phyloP scores from a whole-genome alignment of 192 early-diverging fungal species.

The Coemansia asiatica region DNA sequence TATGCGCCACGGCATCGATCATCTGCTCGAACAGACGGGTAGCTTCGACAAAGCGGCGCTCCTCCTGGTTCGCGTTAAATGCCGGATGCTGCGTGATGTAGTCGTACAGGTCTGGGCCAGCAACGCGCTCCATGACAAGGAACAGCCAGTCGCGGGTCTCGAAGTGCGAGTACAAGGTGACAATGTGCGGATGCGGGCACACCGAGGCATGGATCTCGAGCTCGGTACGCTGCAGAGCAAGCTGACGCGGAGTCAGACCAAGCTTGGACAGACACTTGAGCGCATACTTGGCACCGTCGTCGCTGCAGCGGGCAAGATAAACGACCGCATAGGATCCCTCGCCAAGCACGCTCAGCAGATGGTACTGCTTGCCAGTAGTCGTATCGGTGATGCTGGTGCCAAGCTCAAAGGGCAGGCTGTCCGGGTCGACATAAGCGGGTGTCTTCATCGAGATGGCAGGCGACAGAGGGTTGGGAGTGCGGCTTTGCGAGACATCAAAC shows the following conservation, averaged over 20 bases:
- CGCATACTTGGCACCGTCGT: conserved; percentile 60
- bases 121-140: conserved; percentile 65
- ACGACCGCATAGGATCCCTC: conserved; percentile 77
- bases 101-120: conserved; percentile 58
- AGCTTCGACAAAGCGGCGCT: conserved; percentile 52
- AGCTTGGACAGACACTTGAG: conserved; percentile 74
- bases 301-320: conserved; percentile 64
- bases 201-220: conserved; percentile 63
- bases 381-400: conserved; percentile 50
- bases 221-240: conserved; percentile 66
- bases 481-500: conserved; percentile 37
- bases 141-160: conserved; percentile 63
- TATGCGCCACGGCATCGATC: conserved; percentile 72
- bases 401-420: conserved; percentile 53
- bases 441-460: conserved; percentile 53
- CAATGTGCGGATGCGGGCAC: conserved; percentile 68
- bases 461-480: conserved; percentile 50
- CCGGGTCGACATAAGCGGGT: conserved; percentile 50
- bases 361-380: conserved; percentile 44
- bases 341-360: conserved; percentile 61
- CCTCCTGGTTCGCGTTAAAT: conserved; percentile 52
- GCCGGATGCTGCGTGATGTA: conserved; percentile 56
- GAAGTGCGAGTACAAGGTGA: conserved; percentile 64
- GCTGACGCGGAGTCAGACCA: conserved; percentile 58
- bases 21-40: conserved; percentile 66